Evolutionary conservation across 1,284 basidiomycete species (phyloP).

Genomic region (Golubevia pallescens): DNA sequence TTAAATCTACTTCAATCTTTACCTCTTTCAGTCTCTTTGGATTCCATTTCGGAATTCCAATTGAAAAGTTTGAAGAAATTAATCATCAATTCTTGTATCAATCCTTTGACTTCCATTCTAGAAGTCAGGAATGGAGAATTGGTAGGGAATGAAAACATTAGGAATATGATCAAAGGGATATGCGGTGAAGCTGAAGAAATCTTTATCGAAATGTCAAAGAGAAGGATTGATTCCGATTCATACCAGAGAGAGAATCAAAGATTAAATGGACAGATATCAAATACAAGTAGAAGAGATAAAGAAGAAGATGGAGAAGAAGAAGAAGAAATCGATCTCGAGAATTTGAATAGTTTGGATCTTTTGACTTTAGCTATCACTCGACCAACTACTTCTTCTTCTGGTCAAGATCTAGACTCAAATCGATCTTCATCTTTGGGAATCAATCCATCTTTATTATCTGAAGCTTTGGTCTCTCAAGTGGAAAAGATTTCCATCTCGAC

Average conservation of each 20-base stretch:
- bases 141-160: conserved; percentile 30
- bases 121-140: conserved; percentile 60
- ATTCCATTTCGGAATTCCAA: conserved; percentile 48
- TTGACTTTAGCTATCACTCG: conserved; percentile 15
- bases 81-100: conserved; percentile 62
- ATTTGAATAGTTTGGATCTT: conserved; percentile 17
- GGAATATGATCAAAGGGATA: neutral
- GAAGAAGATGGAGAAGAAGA: conserved; percentile 1
- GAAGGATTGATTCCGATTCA: conserved; percentile 29
- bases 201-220: conserved; percentile 44
- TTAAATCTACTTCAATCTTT: conserved; percentile 12
- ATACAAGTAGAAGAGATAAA: neutral
- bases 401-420: conserved; percentile 1
- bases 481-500: conserved; percentile 33
- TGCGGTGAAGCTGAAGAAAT: conserved; percentile 21
- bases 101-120: conserved; percentile 56
- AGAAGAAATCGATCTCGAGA: conserved; percentile 9
- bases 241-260: neutral
- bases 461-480: conserved; percentile 39
- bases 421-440: conserved; percentile 17
- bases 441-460: conserved; percentile 33
- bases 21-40: conserved; percentile 54
- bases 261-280: conserved; percentile 31
- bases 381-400: neutral
- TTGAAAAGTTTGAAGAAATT: conserved; percentile 50